phyloP scores from a whole-genome alignment of 2,329 filamentous ascomycete genomes.

The Mycosphaerella arachidis region DNA sequence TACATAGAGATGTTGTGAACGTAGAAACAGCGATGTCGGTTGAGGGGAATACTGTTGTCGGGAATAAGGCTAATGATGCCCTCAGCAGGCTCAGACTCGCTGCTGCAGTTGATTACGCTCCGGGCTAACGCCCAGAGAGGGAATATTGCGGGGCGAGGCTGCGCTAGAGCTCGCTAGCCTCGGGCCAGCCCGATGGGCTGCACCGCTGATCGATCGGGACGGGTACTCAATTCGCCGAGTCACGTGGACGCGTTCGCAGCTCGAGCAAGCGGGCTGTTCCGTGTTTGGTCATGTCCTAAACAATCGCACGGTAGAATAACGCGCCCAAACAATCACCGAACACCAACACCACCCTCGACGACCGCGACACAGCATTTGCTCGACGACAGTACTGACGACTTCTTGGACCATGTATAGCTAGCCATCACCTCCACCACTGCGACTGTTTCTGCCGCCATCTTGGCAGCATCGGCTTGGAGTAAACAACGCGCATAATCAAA shows the following conservation, averaged over 20 bases:
- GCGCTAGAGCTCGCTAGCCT: too few relatives aligned
- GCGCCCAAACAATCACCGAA: constrained; percentile 4
- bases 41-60: background rate
- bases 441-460: constrained; percentile 7
- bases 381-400: constrained; percentile 12
- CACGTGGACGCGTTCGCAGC: background rate
- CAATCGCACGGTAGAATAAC: background rate
- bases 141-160: too few relatives aligned
- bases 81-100: too few relatives aligned
- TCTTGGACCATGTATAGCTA: constrained; percentile 20
- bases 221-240: background rate
- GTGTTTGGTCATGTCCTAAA: background rate
- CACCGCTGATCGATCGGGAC: background rate
- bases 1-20: background rate
- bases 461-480: constrained; percentile 4
- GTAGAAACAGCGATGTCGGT: background rate
- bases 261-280: background rate
- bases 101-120: too few relatives aligned
- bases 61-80: background rate
- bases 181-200: too few relatives aligned
- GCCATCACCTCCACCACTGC: constrained; percentile 7
- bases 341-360: constrained; percentile 9
- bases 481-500: constrained; percentile 12
- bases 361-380: background rate
- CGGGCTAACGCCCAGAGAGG: too few relatives aligned